These are phyloP conservation scores for Diplotaxis tenuifolia DNA, from an alignment of 345 rosid genomes.

Conservation along the genomic window DNA sequence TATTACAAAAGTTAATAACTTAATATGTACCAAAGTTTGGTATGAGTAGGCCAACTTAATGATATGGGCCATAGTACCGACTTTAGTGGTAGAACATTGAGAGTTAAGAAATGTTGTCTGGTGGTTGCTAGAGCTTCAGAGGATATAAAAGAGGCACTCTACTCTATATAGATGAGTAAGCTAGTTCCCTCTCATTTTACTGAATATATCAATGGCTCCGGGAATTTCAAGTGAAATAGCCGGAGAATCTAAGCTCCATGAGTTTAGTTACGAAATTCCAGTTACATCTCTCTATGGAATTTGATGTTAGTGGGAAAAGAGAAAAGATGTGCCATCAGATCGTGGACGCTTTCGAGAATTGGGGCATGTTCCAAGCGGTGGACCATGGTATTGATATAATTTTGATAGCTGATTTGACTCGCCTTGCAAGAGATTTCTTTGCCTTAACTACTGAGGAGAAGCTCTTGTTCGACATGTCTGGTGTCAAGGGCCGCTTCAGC, in stretches of 20 bases:
- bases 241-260: constrained; percentile 27
- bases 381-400: constrained; percentile 74
- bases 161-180: not conserved
- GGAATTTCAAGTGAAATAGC: not conserved
- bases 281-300: constrained; percentile 75
- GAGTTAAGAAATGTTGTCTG: not conserved
- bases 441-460: constrained; percentile 74
- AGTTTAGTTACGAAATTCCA: constrained; percentile 71
- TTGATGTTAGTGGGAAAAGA: constrained; percentile 46
- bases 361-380: constrained; percentile 90
- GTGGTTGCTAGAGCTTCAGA: not conserved
- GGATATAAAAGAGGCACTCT: not conserved
- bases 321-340: constrained; percentile 63
- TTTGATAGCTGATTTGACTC: constrained; percentile 58
- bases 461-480: constrained; percentile 86
- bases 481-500: constrained; percentile 87
- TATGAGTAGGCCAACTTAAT: too few relatives aligned
- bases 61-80: too few relatives aligned
- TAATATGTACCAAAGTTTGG: too few relatives aligned
- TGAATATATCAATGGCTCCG: not conserved
- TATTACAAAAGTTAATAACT: too few relatives aligned
- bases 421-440: constrained; percentile 70
- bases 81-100: too few relatives aligned
- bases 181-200: not conserved
- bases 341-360: constrained; percentile 85